These are phyloP conservation scores for Puccinia brachypodii DNA, from an alignment of 1,284 basidiomycete species.

Conservation along the genomic window DNA sequence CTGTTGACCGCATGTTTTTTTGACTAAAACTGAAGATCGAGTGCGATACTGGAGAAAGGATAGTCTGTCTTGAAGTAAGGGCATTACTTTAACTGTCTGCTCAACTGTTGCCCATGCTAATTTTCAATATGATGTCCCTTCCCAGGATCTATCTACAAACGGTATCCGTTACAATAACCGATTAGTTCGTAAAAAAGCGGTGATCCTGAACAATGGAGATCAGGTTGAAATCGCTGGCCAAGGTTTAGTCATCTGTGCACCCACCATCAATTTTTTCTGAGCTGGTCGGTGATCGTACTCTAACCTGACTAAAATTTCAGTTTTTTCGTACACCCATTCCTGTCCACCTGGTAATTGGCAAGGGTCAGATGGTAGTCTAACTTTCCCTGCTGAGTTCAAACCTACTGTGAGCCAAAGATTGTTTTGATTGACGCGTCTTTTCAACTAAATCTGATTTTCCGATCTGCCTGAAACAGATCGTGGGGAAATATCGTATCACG, in stretches of 20 bases:
- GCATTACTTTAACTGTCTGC: background rate
- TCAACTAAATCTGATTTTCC: background rate
- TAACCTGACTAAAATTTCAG: background rate
- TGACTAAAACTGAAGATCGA: slow-evolving; percentile 30
- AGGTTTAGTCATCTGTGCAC: slow-evolving; percentile 3
- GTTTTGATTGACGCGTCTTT: background rate
- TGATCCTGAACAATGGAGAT: slow-evolving; percentile 40
- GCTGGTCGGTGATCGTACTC: background rate
- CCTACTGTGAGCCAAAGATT: slow-evolving; percentile 12
- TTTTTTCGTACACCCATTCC: slow-evolving; percentile 41
- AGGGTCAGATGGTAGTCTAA: background rate
- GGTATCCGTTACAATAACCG: slow-evolving; percentile 40
- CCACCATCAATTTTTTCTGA: background rate
- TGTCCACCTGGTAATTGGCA: slow-evolving; percentile 22
- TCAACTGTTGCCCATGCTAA: background rate
- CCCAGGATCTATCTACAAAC: slow-evolving; percentile 44
- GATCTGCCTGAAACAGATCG: background rate
- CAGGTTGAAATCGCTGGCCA: slow-evolving; percentile 40
- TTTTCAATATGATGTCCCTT: background rate
- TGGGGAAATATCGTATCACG: slow-evolving; percentile 36
- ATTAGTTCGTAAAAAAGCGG: slow-evolving; percentile 33
- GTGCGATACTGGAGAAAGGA: slow-evolving; percentile 46
- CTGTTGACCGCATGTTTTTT: background rate
- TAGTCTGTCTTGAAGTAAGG: slow-evolving; percentile 44
- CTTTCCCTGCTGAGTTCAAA: background rate